Base-by-base conservation (phyloP, 495 filamentous ascomycete species). In the Staphylotrichum longicolle region DNA sequence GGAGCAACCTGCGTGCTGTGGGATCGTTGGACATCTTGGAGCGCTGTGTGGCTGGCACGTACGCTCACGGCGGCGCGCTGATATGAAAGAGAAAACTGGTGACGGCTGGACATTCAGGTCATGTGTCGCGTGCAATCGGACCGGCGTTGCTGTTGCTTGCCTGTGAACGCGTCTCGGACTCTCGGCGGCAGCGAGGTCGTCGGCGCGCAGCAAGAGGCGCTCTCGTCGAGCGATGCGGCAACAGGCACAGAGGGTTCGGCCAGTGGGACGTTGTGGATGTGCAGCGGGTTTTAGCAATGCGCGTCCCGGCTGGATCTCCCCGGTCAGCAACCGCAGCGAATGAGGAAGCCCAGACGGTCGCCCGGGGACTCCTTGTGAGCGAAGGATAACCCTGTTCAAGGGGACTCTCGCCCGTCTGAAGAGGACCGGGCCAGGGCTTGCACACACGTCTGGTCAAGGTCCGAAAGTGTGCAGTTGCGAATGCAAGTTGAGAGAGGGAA, bases 21-120 rank as follows among this genome's bases (percentile, higher is more conserved):
- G 78, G 77, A 70, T 86, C 84, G 73, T 82, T 82, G 59, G 82
- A 79, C 82, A 85, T 73, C 53, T 37, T 44, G 45, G 15, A 33
- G 20, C 7, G 15, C n/a, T 20, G 30, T 34, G 60, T 52, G 60
- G 15, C 61, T 66, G 64, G 70, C 64, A 63, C 64, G 54, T 55
- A 64, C 52, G 61, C 62, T 67, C 54, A 56, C 30, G 46, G 62
- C 66, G 53, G 54, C 46, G 62, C 62, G 66, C 53, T 63, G 60
- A 63, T 54, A 46, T 45, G 39, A 49, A 53, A 35, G 20, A 41
- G 35, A 40, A 57, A 44, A 30, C 27, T 42, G 62, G 58, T 6
- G 55, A 46, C 30, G 49, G 50, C 46, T 65, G 63, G 41, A 66
- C 63, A 61, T 64, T 61, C 63, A 66, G 44, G 49, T 63, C 67